Evolutionary conservation across 768 basidiomycete species (phyloP).

Genomic region (Sarcomyxa edulis): DNA sequence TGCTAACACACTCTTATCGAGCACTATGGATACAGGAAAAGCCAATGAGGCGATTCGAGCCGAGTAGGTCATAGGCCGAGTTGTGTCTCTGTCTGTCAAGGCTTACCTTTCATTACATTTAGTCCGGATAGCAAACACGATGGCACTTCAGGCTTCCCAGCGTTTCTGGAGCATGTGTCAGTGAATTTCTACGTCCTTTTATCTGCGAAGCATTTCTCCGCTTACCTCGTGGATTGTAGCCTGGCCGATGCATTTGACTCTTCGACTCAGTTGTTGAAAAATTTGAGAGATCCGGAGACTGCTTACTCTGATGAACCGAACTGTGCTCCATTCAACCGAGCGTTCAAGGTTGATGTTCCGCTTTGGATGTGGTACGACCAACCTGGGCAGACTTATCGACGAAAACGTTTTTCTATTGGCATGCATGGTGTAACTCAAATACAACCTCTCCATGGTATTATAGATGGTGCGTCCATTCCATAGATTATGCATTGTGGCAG

Average conservation of each 20-base stretch:
- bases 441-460: not conserved
- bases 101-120: too few relatives aligned
- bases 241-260: constrained; percentile 15
- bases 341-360: not conserved
- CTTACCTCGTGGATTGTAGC: too few relatives aligned
- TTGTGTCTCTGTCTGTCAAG: too few relatives aligned
- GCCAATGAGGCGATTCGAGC: constrained; percentile 18
- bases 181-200: too few relatives aligned
- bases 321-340: constrained; percentile 8
- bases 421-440: constrained; percentile 3
- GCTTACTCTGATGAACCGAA: constrained; percentile 5
- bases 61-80: too few relatives aligned
- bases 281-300: constrained; percentile 8
- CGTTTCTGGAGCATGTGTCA: constrained; percentile 66
- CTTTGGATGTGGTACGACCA: constrained; percentile 8
- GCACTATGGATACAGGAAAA: constrained; percentile 25
- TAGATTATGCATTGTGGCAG: too few relatives aligned
- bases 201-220: too few relatives aligned
- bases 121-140: constrained; percentile 65
- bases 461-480: too few relatives aligned
- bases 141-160: constrained; percentile 59
- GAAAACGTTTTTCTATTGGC: constrained; percentile 6
- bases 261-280: constrained; percentile 12
- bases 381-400: constrained; percentile 2
- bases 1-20: constrained; percentile 28